Evolutionary conservation across 2,329 filamentous ascomycete species (phyloP), one percentile per base, ranked within the genome.

Genomic region (Aspergillus ibericus): DNA sequence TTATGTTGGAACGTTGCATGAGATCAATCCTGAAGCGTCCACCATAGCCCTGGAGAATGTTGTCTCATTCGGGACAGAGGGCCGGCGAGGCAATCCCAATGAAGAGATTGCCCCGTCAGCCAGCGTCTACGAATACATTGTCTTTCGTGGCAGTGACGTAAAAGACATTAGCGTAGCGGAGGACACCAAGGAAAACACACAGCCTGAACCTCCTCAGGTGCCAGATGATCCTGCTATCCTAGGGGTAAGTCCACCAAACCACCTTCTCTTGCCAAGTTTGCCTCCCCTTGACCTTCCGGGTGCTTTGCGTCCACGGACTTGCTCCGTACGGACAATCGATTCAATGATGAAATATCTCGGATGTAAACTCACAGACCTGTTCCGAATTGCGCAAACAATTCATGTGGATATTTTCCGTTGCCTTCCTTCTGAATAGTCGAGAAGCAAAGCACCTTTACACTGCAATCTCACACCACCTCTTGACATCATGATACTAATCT

Each of bases 41-140:
- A 98, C 95, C 65, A 96, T 99, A 71, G 96, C 95, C 42, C 87
- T 99, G 65, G 93, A 99, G 75, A 93, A 96, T 85, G 95, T 99
- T 75, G 86, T 88, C 63, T 98, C 93, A 3, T 96, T 89, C 73
- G 95, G 95, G 68, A 97, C 95, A 29, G 95, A 99, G 80, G 93
- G 92, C 57, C 91, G 95, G 65, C 89, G 88, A 72, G 86, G 83
- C 66, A 87, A 88, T 67, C 88, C 89, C 16, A 85, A 88, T 16
- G 90, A 96, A 64, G 93, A 96, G 78, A 90, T 96, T 59, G 80
- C 89, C 36, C 85, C 92, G 3, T 93, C 91, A 34, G 88, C 95
- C 62, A 91, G 91, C 74, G 85, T 96, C 71, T 99, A 97, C 81
- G 95, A 98, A 75, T 98, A 97, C 80, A 98, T 99, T 72, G 92